Base-by-base conservation (phyloP, 176 grass and related monocot species). In the Bothriochloa decipiens region DNA sequence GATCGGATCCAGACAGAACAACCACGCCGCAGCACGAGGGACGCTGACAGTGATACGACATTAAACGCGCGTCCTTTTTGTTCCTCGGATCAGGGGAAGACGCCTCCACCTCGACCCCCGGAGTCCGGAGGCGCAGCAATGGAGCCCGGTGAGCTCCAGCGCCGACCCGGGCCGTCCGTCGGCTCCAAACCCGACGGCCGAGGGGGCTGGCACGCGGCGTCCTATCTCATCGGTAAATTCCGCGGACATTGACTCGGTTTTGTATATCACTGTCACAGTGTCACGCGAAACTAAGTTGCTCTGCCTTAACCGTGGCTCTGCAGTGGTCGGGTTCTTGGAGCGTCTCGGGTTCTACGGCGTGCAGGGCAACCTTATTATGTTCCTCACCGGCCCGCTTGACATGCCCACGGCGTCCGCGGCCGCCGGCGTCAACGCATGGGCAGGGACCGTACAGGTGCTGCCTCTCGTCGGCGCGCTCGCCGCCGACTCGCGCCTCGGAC, bases 201-300 rank as follows among this genome's bases (percentile, higher is more conserved):
- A 18, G 94, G 92, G 33, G 78, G 92, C 8, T 94, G 95, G 92
- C 81, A 39, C n/a, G 89, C 95, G 11, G 95, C 90, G 28, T 49
- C 91, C 77, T 89, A 88, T 81, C 84, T 97, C 81, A 75, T 92
- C 27, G 81, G 92, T 94, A 88, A 53, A 45, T 28, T 35, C 17
- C 39, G 5, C 62, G 1, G 41, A 66, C 7, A 35, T 28, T 70
- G 76, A 64, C 5, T 20, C 37, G 57, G 13, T 41, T 62, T 17
- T 55, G 18, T n/a, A 1, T n/a, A 9, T 17, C 55, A 17, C 42
- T 58, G 53, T n/a, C 18, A 58, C 3, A 32, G 53, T 5, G 35
- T 4, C 3, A 36, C 35, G 35, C 53, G 53, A 58, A n/a, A 58
- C 20, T 22, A 57, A 57, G 18, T 3, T 57, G 53, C 20, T 57